Percentiles rank a stretch among this genome's conserved stretches.
phyloP scores from a whole-genome alignment of 2,329 filamentous ascomycete species.

The Proliferodiscus dingleyae region DNA sequence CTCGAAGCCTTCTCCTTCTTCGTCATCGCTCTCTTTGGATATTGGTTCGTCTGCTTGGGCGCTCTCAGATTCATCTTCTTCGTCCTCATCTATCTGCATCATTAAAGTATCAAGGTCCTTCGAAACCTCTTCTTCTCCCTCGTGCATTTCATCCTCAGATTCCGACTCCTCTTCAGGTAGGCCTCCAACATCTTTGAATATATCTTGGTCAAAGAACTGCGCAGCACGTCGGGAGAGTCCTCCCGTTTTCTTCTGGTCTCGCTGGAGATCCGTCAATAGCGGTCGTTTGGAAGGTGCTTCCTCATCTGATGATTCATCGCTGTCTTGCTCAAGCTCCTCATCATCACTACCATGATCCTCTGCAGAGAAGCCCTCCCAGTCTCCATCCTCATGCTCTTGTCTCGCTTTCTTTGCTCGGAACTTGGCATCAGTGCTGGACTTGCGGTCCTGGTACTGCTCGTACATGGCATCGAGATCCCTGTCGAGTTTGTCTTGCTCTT shows the following conservation, averaged over 20 bases:
- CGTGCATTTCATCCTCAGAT: conserved; percentile 33
- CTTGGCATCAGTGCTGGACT: conserved; percentile 77
- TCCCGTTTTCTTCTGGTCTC: conserved; percentile 42
- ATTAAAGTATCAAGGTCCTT: conserved; percentile 33
- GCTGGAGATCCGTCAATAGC: conserved; percentile 60
- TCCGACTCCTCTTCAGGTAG: conserved; percentile 52
- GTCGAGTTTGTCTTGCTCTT: conserved; percentile 78
- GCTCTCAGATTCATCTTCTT: conserved; percentile 26
- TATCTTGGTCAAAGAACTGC: conserved; percentile 89
- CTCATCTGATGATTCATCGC: conserved; percentile 57
- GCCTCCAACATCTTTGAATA: conserved; percentile 79
- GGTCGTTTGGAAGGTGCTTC: conserved; percentile 37
- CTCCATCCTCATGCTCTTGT: conserved; percentile 74
- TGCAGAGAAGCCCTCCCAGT: conserved; percentile 85
- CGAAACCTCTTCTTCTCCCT: conserved; percentile 39
- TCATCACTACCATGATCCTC: conserved; percentile 55
- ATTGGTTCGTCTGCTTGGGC: conserved; percentile 19
- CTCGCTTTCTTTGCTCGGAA: conserved; percentile 85
- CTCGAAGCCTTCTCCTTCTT: conserved; percentile 54
- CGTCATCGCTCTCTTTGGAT: conserved; percentile 28
- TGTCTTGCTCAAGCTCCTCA: conserved; percentile 53
- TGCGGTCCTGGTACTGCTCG: conserved; percentile 74
- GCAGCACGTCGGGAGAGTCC: conserved; percentile 80
- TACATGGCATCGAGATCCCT: conserved; percentile 84
- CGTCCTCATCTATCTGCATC: conserved; percentile 31